A percentile compares a stretch with the other conserved stretches of the same genome.
Conservation (phyloP, 2,329 filamentous ascomycete species). For the Phaeosphaeriaceae sp. region DNA sequence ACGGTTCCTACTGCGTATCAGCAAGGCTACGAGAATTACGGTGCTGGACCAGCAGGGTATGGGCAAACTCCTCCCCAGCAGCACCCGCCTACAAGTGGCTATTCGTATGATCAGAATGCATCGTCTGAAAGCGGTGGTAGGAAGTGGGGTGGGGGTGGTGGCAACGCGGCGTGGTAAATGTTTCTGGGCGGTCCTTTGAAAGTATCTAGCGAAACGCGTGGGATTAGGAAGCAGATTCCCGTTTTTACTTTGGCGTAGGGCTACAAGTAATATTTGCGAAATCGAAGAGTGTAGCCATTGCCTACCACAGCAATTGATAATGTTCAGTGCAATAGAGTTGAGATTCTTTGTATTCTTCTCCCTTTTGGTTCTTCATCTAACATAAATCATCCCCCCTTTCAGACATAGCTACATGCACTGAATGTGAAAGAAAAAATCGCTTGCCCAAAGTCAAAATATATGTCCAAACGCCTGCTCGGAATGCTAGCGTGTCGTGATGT, state of each 20-base stretch:
- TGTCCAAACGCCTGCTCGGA: constrained; percentile 35
- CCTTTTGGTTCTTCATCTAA: constrained; percentile 9
- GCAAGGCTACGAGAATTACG: constrained; percentile 45
- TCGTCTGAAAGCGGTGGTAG: constrained; percentile 26
- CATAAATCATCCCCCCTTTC: constrained; percentile 4
- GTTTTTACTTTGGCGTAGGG: neutral
- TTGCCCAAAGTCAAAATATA: constrained; percentile 26
- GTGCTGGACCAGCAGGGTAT: constrained; percentile 19
- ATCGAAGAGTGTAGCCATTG: neutral
- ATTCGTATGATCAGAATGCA: constrained; percentile 28
- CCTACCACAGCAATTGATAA: neutral
- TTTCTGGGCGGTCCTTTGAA: neutral
- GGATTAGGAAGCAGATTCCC: neutral
- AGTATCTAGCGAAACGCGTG: neutral
- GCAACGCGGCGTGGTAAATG: constrained; percentile 34
- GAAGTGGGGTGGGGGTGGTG: constrained; percentile 40
- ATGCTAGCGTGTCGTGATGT: constrained; percentile 36
- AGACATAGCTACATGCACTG: constrained; percentile 22
- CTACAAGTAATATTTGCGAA: neutral
- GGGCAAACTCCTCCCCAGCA: constrained; percentile 17
- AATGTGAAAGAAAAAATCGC: constrained; percentile 1
- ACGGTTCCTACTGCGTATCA: constrained; percentile 45
- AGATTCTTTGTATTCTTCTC: constrained; percentile 26
- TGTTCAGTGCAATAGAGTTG: constrained; percentile 13
- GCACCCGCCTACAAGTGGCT: constrained; percentile 24